Percentiles rank a stretch among this genome's conserved stretches.
Conservation (phyloP, 2,329 filamentous ascomycete species). For the Allantophomopsis lycopodina region DNA sequence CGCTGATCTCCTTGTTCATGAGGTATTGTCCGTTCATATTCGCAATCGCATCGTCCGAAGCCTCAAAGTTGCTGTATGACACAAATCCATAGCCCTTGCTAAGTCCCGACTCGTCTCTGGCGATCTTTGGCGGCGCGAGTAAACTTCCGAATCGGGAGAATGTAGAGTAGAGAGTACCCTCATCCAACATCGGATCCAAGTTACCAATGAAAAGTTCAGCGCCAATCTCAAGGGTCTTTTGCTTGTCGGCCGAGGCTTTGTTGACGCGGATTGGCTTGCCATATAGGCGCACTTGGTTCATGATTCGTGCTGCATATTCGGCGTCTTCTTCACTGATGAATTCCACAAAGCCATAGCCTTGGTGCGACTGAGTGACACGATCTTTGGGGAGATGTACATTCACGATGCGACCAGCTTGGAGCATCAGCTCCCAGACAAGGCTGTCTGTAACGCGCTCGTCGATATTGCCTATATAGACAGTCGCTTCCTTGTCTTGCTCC, state of each 20-base stretch:
- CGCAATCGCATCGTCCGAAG: conserved; percentile 77
- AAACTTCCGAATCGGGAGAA: conserved; percentile 87
- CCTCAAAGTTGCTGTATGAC: conserved; percentile 84
- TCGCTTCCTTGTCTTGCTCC: conserved; percentile 97
- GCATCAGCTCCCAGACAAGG: conserved; percentile 94
- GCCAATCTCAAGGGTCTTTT: conserved; percentile 84
- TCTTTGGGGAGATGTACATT: conserved; percentile 98
- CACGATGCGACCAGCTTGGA: conserved; percentile 91
- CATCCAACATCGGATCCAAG: conserved; percentile 84
- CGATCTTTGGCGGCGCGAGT: conserved; percentile 76
- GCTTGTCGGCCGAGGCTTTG: conserved; percentile 87
- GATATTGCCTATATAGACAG: conserved; percentile 95
- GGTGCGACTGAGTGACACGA: conserved; percentile 89
- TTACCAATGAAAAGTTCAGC: conserved; percentile 97
- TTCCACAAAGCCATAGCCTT: conserved; percentile 98
- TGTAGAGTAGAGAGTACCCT: conserved; percentile 90
- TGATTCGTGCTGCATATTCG: conserved; percentile 90
- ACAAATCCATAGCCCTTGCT: conserved; percentile 97
- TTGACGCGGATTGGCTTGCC: conserved; percentile 95
- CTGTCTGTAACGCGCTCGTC: conserved; percentile 89
- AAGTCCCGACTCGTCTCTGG: conserved; percentile 74
- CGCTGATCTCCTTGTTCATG: conserved; percentile 90
- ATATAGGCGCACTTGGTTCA: conserved; percentile 89
- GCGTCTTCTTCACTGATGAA: conserved; percentile 92
- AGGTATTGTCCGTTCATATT: conserved; percentile 96